Evolutionary conservation across 148 eudicot genomes (phyloP).

Genomic region (Salicornia ramosissima): DNA sequence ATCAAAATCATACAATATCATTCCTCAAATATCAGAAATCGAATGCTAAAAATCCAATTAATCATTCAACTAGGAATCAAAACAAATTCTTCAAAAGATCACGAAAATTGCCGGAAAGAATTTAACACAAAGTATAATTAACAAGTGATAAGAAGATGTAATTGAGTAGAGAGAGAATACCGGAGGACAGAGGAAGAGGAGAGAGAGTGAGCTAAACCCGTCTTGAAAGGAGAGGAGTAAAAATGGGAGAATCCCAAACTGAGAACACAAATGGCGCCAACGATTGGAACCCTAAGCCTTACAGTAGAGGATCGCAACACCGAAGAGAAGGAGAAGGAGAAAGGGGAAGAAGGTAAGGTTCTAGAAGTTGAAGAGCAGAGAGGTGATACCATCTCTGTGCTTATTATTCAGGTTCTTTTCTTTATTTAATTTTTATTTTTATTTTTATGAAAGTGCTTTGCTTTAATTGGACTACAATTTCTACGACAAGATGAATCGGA

Average conservation of each 20-base stretch:
- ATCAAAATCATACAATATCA: too few species aligned
- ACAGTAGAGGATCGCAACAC: conserved; percentile 36
- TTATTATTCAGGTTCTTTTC: too few species aligned
- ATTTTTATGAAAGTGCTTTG: too few species aligned
- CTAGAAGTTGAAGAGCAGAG: conserved; percentile 9
- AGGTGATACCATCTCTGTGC: conserved; percentile 16
- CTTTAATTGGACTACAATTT: too few species aligned
- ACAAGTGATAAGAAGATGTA: too few species aligned
- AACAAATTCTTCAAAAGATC: neutral
- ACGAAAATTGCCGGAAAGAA: neutral
- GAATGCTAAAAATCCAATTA: neutral
- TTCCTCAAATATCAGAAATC: neutral
- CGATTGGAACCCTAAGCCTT: conserved; percentile 61
- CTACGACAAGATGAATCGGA: too few species aligned
- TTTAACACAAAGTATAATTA: too few species aligned
- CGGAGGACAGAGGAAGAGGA: conserved; percentile 38
- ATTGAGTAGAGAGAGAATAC: conserved; percentile 33
- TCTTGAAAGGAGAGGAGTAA: conserved; percentile 39
- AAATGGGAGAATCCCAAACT: conserved; percentile 62
- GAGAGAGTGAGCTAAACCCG: conserved; percentile 36
- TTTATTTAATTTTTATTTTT: too few species aligned
- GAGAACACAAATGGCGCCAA: conserved; percentile 83
- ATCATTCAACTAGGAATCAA: neutral
- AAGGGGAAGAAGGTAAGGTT: neutral
- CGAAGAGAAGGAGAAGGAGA: conserved; percentile 14